These are phyloP conservation scores for Penium margaritaceum DNA, from an alignment of 139 green algal species.

Conservation along the genomic window DNA sequence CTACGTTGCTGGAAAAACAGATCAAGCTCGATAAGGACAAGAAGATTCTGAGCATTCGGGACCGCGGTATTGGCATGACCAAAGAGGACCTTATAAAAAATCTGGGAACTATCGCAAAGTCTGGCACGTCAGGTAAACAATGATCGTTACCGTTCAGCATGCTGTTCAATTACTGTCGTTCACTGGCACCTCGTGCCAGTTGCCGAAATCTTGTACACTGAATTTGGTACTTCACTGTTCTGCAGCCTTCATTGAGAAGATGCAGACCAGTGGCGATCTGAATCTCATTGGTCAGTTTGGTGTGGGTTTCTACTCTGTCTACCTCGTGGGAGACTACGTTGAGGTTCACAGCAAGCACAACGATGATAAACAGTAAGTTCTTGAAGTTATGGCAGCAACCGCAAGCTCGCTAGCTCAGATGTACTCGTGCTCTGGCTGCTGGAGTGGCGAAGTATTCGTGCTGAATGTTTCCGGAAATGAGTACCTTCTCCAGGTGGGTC, in stretches of 20 bases:
- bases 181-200: too few species aligned
- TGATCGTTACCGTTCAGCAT: too few species aligned
- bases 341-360: slow-evolving; percentile 90
- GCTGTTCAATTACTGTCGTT: too few species aligned
- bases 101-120: slow-evolving; percentile 96
- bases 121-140: slow-evolving; percentile 71
- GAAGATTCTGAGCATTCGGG: slow-evolving; percentile 73
- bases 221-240: too few species aligned
- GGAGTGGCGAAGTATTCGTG: too few species aligned
- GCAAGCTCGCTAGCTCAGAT: too few species aligned
- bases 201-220: too few species aligned
- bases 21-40: slow-evolving; percentile 71
- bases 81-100: slow-evolving; percentile 89
- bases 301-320: slow-evolving; percentile 99
- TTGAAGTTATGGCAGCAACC: too few species aligned
- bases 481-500: slow-evolving; percentile 77
- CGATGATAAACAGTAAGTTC: slow-evolving; percentile 74
- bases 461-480: too few species aligned
- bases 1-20: too few species aligned
- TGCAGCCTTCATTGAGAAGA: slow-evolving; percentile 90
- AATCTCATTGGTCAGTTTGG: slow-evolving; percentile 99
- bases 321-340: slow-evolving; percentile 91
- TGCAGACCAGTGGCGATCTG: slow-evolving; percentile 78
- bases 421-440: too few species aligned
- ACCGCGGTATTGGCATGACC: slow-evolving; percentile 94